Percentiles rank a stretch among this genome's conserved stretches.
These are phyloP conservation scores for Auriscalpium orientale DNA, from an alignment of 768 basidiomycete species.

Conservation along the genomic window DNA sequence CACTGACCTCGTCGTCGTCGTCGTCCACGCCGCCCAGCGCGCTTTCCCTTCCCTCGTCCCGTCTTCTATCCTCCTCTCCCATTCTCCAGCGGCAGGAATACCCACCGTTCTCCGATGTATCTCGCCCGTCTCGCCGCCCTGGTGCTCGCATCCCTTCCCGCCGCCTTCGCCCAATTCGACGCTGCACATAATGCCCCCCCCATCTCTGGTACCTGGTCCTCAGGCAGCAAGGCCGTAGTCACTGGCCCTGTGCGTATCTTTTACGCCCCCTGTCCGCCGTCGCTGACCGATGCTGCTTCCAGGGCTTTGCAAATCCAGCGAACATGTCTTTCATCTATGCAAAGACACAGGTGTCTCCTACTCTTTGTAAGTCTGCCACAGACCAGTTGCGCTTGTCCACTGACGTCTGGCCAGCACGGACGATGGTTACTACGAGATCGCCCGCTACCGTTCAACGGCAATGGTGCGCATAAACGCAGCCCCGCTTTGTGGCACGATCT, in stretches of 20 bases:
- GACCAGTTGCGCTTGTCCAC: background rate
- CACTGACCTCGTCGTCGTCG: constrained; percentile 9
- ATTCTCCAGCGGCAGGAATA: constrained; percentile 13
- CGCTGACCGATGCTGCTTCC: constrained; percentile 1
- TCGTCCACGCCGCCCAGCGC: constrained; percentile 6
- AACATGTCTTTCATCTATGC: constrained; percentile 84
- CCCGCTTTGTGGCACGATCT: background rate
- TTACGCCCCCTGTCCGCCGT: background rate
- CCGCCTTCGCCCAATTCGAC: constrained; percentile 24
- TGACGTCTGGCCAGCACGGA: constrained; percentile 39
- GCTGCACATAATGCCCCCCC: constrained; percentile 55
- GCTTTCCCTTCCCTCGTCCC: constrained; percentile 13
- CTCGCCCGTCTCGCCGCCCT: constrained; percentile 20
- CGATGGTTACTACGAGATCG: constrained; percentile 79
- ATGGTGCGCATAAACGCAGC: constrained; percentile 47
- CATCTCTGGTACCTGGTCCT: constrained; percentile 80
- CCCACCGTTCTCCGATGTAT: constrained; percentile 11
- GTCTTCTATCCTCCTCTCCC: constrained; percentile 8
- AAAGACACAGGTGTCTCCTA: constrained; percentile 78
- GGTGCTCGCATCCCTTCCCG: constrained; percentile 26
- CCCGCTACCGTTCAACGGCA: constrained; percentile 86
- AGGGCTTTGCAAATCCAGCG: constrained; percentile 83
- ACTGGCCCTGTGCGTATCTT: constrained; percentile 71
- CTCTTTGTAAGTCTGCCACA: constrained; percentile 63
- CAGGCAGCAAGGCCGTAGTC: constrained; percentile 64